Evolutionary conservation across 2,329 filamentous ascomycete species (phyloP), one percentile per base, ranked within the genome.

Genomic region (Chrysoporthe puriensis): DNA sequence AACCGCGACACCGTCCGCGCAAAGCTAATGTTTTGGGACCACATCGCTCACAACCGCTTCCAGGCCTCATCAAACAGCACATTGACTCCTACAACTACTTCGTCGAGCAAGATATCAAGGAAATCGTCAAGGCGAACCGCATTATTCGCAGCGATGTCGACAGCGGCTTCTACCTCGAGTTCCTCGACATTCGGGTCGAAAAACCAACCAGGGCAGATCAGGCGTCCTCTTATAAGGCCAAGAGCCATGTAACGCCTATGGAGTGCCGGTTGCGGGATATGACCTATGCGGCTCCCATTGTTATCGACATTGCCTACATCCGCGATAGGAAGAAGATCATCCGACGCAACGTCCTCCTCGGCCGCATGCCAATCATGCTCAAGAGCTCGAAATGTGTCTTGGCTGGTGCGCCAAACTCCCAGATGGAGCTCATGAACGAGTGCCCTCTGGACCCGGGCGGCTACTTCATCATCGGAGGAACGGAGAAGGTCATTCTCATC

Each of bases 41-140:
- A 34, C 26, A 32, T 54, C 21, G 40, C 64, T 67, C 18, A 63
- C 48, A 36, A 26, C 26, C 21, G 46, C 18, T 61, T 16, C 21
- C 63, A 84, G 82, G 94, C 67, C 84, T 97, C 67, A 94, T 97
- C 64, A 97, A 97, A 79, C 95, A 98, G 83, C 94, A 97, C 79
- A 95, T 97, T 76, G 96, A 99, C 82, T 98, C 96, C 34, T 99
- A 96, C 85, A 97, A 99, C 81, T 97, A 96, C 81, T 98, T 99
- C 74, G 91, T 97, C 72, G 93, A 99, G 73, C 91, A 96, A 66
- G 94, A 98, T 77, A 90, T 99, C 78, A 97, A 97, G 81, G 94
- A 97, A 74, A 99, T 99, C 73, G 91, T 99, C 72, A 90, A 93
- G 77, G 92, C 95, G 63, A 98, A 97, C 77, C 90, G 91, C 61